Base-by-base conservation (phyloP, 441 rosid genomes). In the Hura crepitans region DNA sequence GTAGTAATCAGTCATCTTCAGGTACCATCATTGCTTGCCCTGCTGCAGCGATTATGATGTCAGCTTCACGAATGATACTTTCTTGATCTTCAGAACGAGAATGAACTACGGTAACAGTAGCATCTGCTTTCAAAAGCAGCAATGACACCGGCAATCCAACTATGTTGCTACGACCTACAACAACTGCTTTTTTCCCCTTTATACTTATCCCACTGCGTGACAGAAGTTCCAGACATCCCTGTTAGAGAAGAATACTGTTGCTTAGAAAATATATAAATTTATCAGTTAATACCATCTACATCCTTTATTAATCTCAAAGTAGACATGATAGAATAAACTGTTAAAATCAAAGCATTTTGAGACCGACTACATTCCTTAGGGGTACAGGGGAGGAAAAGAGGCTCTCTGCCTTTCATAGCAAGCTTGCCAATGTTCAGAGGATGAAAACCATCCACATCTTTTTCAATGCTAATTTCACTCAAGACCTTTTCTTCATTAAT, bases 351-450 rank as follows among this genome's bases (percentile, higher is more conserved):
- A 51, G 46, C 30, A 35, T 33, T 49, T 55, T 30, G 68, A 66
- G 47, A 61, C 57, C 59, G 55, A 75, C 42, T 62, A 69, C 27
- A 58, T 72, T 83, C 98, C 98, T 91, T 91, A 68, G 97, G 97
- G 70, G 97, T 91, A 85, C 97, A 93, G 17, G 98, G 97, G 72
- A 82, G 85, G 70, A 89, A 93, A 73, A 89, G 90, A 30, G 97
- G 97, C 9, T 91, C 95, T 84, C 97, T 82, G 81, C 91, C 98
- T 81, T 93, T 93, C 98, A 93, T 93, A 53, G 96, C 98, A 74
- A 91, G 93, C 85, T 88, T 93, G 73, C 97, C 97, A 43, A 91
- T 89, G 72, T 93, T 93, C 57, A 93, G 68, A 66, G 98, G 98
- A 85, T 93, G 98, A 81, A 93, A 93, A 20, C 98, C 98, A 81